phyloP scores from a whole-genome alignment of 495 filamentous ascomycete species.

The Aspergillus nidulans region DNA sequence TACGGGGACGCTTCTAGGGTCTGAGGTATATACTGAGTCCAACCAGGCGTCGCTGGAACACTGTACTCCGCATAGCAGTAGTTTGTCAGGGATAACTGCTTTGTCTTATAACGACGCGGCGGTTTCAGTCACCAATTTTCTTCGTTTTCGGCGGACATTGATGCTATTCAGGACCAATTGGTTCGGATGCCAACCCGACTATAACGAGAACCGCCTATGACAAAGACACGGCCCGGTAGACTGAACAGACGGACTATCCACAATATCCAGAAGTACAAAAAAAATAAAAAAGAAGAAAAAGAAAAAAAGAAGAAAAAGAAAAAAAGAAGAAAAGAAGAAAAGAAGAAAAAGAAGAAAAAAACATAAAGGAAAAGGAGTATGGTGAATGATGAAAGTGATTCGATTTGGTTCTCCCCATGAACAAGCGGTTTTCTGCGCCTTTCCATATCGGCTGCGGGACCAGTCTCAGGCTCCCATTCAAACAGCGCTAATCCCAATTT shows the following conservation, averaged over 20 bases:
- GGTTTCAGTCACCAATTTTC: not conserved
- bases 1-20: not conserved
- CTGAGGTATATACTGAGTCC: slow-evolving; percentile 9
- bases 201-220: not conserved
- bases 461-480: slow-evolving; percentile 6
- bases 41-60: slow-evolving; percentile 15
- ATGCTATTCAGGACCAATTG: slow-evolving; percentile 2
- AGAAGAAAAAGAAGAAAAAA: not conserved
- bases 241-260: not conserved
- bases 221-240: not conserved
- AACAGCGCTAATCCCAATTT: slow-evolving; percentile 4
- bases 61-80: slow-evolving; percentile 14
- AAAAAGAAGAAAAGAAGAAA: not conserved
- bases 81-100: not conserved
- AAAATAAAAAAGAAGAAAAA: not conserved
- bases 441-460: not conserved
- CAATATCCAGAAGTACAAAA: not conserved
- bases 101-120: slow-evolving; percentile 9
- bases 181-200: slow-evolving; percentile 1
- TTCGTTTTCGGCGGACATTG: not conserved
- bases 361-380: too few species aligned
- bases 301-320: not conserved
- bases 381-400: not conserved
- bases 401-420: not conserved
- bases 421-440: not conserved